phyloP scores from a whole-genome alignment of 23 red algal species.

The Agarophyton chilense region DNA sequence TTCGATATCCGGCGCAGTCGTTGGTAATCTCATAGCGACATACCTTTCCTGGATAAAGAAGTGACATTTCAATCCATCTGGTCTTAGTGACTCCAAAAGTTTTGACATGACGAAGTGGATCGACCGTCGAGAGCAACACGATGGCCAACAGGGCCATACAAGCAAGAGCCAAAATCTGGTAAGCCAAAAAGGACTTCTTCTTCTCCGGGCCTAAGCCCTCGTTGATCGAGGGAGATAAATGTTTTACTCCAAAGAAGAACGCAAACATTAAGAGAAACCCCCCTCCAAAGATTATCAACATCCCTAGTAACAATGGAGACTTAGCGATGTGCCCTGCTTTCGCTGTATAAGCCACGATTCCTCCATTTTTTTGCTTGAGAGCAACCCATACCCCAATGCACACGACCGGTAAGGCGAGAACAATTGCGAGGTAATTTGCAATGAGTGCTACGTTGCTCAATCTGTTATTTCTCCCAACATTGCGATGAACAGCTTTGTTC shows the following conservation, averaged over 20 bases:
- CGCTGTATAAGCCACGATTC: conserved; percentile 20
- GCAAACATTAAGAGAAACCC: conserved; percentile 22
- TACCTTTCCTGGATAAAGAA: conserved; percentile 18
- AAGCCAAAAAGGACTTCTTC: conserved; percentile 30
- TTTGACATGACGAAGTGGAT: conserved; percentile 27
- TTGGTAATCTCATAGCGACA: conserved; percentile 57
- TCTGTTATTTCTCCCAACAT: conserved; percentile 51
- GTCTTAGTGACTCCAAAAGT: conserved; percentile 40
- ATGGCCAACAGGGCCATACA: conserved; percentile 25
- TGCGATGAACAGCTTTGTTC: conserved; percentile 30
- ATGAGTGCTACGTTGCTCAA: conserved; percentile 33
- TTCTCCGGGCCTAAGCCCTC: conserved; percentile 40
- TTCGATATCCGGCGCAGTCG: conserved; percentile 53
- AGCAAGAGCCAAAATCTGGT: conserved; percentile 30
- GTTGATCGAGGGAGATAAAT: conserved; percentile 45
- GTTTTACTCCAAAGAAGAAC: conserved; percentile 44
- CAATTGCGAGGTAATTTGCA: conserved; percentile 18
- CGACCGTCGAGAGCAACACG: conserved; percentile 43
- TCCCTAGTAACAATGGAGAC: conserved; percentile 3
- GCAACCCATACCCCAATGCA: conserved; percentile 36
- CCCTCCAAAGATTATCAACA: conserved; percentile 17
- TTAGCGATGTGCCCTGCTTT: conserved; percentile 1
- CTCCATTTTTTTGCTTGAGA: conserved; percentile 47
- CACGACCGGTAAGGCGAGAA: conserved; percentile 9
- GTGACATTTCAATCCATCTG: conserved; percentile 47